A percentile compares a stretch with the other conserved stretches of the same genome.
These are phyloP conservation scores for Capsicum pubescens DNA, from an alignment of 257 asterid genomes.

Conservation along the genomic window DNA sequence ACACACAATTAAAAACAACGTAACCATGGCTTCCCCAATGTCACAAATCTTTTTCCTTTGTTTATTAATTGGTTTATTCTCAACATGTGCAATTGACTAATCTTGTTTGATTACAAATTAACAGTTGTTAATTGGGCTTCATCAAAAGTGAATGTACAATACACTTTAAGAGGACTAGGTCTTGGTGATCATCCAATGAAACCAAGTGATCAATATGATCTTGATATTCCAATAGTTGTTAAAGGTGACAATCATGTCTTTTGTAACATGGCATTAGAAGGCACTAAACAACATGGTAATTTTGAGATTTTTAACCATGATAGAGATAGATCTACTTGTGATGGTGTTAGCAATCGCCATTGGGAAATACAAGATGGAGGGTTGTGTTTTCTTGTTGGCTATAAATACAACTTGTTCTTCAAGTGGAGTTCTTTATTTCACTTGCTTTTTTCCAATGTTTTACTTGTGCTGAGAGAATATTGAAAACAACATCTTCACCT, in stretches of 20 bases:
- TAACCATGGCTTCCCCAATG: not conserved
- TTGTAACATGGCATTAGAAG: not conserved
- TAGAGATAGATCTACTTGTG: not conserved
- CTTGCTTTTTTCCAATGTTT: too few species aligned
- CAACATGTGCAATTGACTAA: not conserved
- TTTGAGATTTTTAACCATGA: not conserved
- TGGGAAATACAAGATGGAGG: not conserved
- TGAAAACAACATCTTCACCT: too few species aligned
- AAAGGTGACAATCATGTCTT: not conserved
- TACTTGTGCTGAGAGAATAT: too few species aligned
- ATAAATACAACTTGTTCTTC: not conserved
- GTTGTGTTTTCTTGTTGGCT: not conserved
- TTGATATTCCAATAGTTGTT: not conserved
- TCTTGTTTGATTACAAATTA: not conserved
- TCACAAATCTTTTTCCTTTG: not conserved
- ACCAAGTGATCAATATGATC: not conserved
- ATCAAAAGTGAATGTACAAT: not conserved
- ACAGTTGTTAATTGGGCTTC: not conserved
- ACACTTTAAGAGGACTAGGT: not conserved
- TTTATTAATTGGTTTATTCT: not conserved
- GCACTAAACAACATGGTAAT: not conserved
- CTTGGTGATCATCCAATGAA: not conserved
- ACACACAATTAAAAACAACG: too few species aligned
- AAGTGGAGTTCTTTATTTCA: not conserved
- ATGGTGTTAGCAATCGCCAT: not conserved